These are phyloP conservation scores for Leccinum solheimii DNA, from an alignment of 1,284 basidiomycete species.

Conservation along the genomic window DNA sequence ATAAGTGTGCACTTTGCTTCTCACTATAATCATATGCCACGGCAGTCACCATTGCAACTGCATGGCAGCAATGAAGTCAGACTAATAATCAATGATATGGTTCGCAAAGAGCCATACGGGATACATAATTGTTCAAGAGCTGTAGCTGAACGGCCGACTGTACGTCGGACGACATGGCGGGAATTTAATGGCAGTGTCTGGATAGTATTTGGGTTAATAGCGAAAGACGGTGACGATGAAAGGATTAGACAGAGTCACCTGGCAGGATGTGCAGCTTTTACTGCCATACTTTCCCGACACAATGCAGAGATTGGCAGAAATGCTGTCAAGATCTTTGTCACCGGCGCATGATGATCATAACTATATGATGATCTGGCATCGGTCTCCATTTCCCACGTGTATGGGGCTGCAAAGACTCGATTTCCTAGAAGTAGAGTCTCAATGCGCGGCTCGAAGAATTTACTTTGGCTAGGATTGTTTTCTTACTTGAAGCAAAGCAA, in stretches of 20 bases:
- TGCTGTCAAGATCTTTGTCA: background rate
- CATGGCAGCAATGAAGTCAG: background rate
- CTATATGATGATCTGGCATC: too few relatives aligned
- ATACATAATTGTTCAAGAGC: background rate
- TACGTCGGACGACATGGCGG: background rate
- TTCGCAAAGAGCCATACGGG: background rate
- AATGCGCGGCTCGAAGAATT: too few relatives aligned
- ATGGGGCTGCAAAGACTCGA: too few relatives aligned
- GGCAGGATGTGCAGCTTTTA: background rate
- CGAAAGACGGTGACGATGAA: background rate
- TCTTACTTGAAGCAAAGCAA: too few relatives aligned
- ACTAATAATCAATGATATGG: background rate
- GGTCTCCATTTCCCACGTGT: too few relatives aligned
- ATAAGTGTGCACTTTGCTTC: background rate
- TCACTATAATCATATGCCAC: background rate
- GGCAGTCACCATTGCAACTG: background rate
- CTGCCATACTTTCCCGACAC: background rate
- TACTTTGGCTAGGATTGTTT: too few relatives aligned
- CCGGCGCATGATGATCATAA: too few relatives aligned
- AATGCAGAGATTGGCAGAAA: background rate
- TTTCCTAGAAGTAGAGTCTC: too few relatives aligned
- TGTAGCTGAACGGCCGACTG: background rate
- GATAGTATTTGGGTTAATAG: background rate
- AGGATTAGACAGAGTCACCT: background rate
- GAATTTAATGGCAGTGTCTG: background rate